phyloP scores from a whole-genome alignment of 345 rosid genomes.

The Excoecaria agallocha region DNA sequence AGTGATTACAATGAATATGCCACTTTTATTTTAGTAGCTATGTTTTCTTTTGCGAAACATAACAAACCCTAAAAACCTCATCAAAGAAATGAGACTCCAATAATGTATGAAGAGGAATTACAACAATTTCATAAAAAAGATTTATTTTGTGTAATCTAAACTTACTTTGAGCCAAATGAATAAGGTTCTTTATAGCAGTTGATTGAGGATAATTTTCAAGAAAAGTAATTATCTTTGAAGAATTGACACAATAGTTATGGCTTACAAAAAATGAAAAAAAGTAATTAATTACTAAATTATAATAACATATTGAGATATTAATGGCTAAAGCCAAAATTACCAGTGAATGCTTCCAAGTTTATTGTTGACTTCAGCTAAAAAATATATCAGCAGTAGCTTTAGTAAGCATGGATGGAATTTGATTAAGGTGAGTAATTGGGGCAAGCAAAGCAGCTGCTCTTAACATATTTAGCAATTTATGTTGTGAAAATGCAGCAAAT shows the following conservation, averaged over 20 bases:
- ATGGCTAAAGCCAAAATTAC: slow-evolving; percentile 8
- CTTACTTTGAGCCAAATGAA: slow-evolving; percentile 46
- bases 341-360: slow-evolving; percentile 31
- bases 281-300: neutral
- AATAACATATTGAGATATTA: neutral
- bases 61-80: too few species aligned
- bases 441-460: slow-evolving; percentile 43
- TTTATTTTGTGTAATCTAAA: neutral
- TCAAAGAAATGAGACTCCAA: too few species aligned
- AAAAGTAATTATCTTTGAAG: slow-evolving; percentile 19
- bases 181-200: slow-evolving; percentile 39
- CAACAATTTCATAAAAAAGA: too few species aligned
- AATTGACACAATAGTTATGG: slow-evolving; percentile 36
- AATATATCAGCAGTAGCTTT: slow-evolving; percentile 26
- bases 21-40: too few species aligned
- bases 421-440: slow-evolving; percentile 41
- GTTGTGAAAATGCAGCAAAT: slow-evolving; percentile 41
- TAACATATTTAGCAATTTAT: slow-evolving; percentile 23
- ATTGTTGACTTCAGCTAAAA: slow-evolving; percentile 25
- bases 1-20: too few species aligned
- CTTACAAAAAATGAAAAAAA: slow-evolving; percentile 6
- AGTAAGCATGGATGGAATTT: slow-evolving; percentile 21
- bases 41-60: too few species aligned
- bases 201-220: slow-evolving; percentile 34
- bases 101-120: too few species aligned